Conservation (phyloP, 176 grass and related monocot species). For the Chrysopogon serrulatus region DNA sequence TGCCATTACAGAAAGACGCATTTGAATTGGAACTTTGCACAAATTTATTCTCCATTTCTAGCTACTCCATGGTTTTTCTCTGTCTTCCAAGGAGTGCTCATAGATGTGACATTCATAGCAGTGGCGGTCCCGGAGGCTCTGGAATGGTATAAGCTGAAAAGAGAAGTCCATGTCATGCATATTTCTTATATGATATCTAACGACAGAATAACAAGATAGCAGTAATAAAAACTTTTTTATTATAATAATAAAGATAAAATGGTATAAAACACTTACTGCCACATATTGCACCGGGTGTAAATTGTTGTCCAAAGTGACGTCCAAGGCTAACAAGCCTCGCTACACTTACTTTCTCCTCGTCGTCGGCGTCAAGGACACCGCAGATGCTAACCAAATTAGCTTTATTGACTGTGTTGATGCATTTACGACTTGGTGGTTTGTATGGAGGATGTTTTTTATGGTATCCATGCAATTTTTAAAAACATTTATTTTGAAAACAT, state of each 20-base stretch:
- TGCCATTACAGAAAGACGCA: too few relatives aligned
- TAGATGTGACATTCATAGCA: background rate
- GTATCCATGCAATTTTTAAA: background rate
- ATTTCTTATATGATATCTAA: background rate
- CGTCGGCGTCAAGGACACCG: background rate
- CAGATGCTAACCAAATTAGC: background rate
- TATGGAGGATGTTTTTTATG: background rate
- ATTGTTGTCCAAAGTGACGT: background rate
- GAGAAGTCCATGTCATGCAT: too few relatives aligned
- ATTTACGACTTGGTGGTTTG: background rate
- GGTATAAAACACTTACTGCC: background rate
- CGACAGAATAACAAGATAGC: background rate
- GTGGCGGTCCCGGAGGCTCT: background rate
- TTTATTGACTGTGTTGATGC: fast-evolving
- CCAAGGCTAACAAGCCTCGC: background rate
- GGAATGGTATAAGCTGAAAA: background rate
- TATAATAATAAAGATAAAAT: background rate
- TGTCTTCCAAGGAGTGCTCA: background rate
- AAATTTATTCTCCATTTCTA: background rate
- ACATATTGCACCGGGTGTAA: background rate
- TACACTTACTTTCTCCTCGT: background rate
- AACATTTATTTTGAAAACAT: background rate
- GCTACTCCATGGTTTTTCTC: background rate
- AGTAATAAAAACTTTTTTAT: background rate
- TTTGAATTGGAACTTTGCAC: too few relatives aligned